Conservation (phyloP, 2,329 filamentous ascomycete species). For the Colletotrichum endophyticum region DNA sequence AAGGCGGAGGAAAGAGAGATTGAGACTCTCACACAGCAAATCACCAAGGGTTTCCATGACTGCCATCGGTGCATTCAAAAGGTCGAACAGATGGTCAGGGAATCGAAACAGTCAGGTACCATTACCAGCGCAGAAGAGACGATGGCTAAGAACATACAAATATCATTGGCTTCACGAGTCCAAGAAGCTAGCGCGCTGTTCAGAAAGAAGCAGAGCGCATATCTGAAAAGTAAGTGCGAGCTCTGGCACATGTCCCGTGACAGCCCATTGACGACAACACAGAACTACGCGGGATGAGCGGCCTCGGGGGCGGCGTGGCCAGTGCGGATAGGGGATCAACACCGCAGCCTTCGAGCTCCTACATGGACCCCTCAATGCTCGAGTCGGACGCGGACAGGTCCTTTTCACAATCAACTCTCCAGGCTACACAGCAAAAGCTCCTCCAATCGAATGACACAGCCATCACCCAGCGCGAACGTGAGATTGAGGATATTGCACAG, state of each 20-base stretch:
- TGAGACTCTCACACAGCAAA: slow-evolving; percentile 86
- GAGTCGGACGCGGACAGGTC: slow-evolving; percentile 94
- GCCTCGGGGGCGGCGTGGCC: slow-evolving; percentile 56
- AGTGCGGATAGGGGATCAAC: slow-evolving; percentile 56
- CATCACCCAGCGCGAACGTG: slow-evolving; percentile 90
- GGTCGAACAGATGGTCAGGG: slow-evolving; percentile 85
- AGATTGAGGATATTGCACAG: slow-evolving; percentile 97
- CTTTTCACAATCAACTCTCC: slow-evolving; percentile 87
- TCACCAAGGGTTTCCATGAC: slow-evolving; percentile 86
- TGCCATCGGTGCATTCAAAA: slow-evolving; percentile 90
- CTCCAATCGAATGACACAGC: slow-evolving; percentile 79
- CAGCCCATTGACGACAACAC: slow-evolving; percentile 25
- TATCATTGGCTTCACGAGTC: slow-evolving; percentile 84
- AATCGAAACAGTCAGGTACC: slow-evolving; percentile 74
- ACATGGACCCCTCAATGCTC: slow-evolving; percentile 84
- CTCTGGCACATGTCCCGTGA: background rate
- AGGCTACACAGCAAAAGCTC: slow-evolving; percentile 74
- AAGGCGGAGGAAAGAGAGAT: slow-evolving; percentile 87
- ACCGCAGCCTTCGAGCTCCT: slow-evolving; percentile 54
- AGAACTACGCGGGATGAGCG: slow-evolving; percentile 79
- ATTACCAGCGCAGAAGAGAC: slow-evolving; percentile 86
- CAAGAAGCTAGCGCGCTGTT: slow-evolving; percentile 93
- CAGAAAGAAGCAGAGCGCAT: slow-evolving; percentile 95
- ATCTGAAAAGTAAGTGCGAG: slow-evolving; percentile 80
- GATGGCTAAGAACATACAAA: slow-evolving; percentile 96